phyloP scores from a whole-genome alignment of 371 early-diverging fungal genomes.

The Chytridiales sp. region DNA sequence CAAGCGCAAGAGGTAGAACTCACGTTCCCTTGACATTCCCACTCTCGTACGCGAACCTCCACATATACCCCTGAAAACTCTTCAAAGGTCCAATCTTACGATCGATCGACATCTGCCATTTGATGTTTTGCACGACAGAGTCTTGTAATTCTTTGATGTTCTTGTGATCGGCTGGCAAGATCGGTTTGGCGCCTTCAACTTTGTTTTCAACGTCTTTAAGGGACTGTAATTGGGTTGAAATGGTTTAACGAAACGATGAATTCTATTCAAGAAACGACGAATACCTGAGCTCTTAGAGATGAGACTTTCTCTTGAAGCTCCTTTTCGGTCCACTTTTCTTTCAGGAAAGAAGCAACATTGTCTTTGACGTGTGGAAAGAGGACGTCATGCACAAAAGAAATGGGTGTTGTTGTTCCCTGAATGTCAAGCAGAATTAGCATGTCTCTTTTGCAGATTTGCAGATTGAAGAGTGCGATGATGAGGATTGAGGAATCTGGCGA shows the following conservation, averaged over 20 bases:
- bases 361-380: slow-evolving; percentile 81
- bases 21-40: slow-evolving; percentile 77
- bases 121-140: slow-evolving; percentile 66
- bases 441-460: too few species aligned
- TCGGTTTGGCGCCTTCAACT: slow-evolving; percentile 43
- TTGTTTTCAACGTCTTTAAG: slow-evolving; percentile 56
- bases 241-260: neutral
- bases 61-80: slow-evolving; percentile 92
- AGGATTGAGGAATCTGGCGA: too few species aligned
- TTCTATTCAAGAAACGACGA: neutral
- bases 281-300: slow-evolving; percentile 72
- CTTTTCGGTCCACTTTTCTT: slow-evolving; percentile 58
- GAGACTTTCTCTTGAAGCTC: slow-evolving; percentile 62
- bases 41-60: slow-evolving; percentile 79
- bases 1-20: slow-evolving; percentile 31
- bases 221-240: slow-evolving; percentile 45
- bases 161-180: slow-evolving; percentile 34
- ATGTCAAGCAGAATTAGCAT: too few species aligned
- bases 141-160: slow-evolving; percentile 54
- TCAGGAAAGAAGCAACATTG: slow-evolving; percentile 63
- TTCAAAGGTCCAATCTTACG: slow-evolving; percentile 85
- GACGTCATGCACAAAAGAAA: slow-evolving; percentile 89
- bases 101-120: slow-evolving; percentile 82
- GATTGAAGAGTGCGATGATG: too few species aligned
- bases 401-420: slow-evolving; percentile 94